phyloP scores from a whole-genome alignment of 2,329 filamentous ascomycete species.

The Eutypa lata region DNA sequence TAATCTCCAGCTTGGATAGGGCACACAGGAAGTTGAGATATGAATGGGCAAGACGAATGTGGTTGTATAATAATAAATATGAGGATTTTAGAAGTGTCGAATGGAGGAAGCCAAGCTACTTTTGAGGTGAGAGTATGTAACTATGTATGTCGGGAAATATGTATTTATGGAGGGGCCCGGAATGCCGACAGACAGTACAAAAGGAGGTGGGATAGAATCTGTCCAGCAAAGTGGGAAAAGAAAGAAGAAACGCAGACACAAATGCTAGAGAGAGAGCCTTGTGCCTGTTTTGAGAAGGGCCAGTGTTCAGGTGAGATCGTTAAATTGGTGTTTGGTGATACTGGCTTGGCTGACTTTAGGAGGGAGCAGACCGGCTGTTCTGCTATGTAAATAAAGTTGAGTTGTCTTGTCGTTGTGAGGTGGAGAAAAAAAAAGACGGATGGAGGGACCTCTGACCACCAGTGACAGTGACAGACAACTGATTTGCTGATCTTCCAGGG shows the following conservation, averaged over 20 bases:
- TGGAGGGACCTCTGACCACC: not conserved
- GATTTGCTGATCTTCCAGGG: not conserved
- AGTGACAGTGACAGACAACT: not conserved
- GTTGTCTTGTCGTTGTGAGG: not conserved
- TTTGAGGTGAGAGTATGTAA: no score
- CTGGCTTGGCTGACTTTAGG: not conserved
- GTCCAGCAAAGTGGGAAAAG: no score
- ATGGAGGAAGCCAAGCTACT: no score
- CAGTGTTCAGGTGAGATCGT: not conserved
- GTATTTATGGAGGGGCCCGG: no score
- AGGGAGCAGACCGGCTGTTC: not conserved
- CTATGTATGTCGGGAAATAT: no score
- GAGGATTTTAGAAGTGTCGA: no score
- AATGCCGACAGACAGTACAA: no score
- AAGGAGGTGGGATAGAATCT: no score
- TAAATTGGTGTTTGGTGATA: not conserved
- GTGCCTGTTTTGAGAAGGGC: not conserved
- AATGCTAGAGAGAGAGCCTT: not conserved
- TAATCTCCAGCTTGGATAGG: not conserved
- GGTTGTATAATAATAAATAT: no score
- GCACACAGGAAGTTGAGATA: not conserved
- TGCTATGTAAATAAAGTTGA: constrained; percentile 1
- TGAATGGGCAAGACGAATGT: no score
- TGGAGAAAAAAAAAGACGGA: not conserved
- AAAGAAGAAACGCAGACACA: no score